These are phyloP conservation scores for Exserohilum turcica DNA, from an alignment of 2,329 filamentous ascomycete genomes.

Conservation along the genomic window DNA sequence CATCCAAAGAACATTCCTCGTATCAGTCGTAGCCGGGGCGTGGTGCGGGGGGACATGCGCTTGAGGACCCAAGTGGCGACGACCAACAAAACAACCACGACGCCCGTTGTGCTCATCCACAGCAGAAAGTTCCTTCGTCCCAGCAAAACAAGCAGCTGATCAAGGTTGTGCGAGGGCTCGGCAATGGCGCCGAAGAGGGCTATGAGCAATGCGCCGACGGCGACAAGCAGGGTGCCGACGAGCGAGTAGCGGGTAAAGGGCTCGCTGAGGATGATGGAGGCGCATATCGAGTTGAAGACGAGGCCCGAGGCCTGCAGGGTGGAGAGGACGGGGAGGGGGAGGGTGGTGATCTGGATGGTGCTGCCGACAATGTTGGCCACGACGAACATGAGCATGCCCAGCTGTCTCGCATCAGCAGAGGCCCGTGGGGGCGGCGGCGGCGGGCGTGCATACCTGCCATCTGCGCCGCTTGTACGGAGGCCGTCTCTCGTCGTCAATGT, in stretches of 20 bases:
- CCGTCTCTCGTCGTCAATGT: constrained; percentile 73
- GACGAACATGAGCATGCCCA: constrained; percentile 97
- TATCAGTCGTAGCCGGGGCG: constrained; percentile 71
- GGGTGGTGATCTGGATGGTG: constrained; percentile 94
- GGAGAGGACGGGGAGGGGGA: constrained; percentile 91
- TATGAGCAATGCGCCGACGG: constrained; percentile 85
- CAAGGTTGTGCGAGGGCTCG: constrained; percentile 85
- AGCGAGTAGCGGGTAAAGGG: constrained; percentile 95
- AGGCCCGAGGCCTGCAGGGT: constrained; percentile 89
- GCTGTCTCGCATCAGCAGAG: constrained; percentile 40
- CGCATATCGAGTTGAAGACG: constrained; percentile 98
- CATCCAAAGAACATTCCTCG: constrained; percentile 87
- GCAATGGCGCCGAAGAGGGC: constrained; percentile 92
- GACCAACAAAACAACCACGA: constrained; percentile 73
- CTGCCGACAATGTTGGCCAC: constrained; percentile 92
- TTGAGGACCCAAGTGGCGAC: constrained; percentile 50
- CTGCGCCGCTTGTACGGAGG: constrained; percentile 87
- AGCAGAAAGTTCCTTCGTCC: constrained; percentile 75
- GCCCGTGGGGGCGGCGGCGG: background rate
- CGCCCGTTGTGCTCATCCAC: constrained; percentile 83
- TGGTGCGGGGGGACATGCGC: constrained; percentile 50
- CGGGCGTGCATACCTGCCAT: constrained; percentile 72
- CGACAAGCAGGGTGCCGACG: constrained; percentile 85
- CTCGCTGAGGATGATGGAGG: constrained; percentile 87
- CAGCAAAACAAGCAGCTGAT: constrained; percentile 78